Conservation (phyloP, 2,329 filamentous ascomycete genomes). For the Pseudogymnoascus sp. region DNA sequence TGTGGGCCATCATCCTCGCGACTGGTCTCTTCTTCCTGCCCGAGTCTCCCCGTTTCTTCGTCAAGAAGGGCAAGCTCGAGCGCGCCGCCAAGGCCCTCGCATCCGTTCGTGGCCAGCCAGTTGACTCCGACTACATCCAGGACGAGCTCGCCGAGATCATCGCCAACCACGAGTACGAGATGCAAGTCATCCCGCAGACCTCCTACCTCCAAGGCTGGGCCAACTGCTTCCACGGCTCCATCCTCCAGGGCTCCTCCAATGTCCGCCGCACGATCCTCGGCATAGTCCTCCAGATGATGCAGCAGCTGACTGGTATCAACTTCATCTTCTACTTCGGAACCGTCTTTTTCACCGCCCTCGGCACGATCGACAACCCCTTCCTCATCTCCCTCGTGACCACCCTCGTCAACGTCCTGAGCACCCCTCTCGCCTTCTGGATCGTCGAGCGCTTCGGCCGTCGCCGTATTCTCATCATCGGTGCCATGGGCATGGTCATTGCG, state of each 20-base stretch:
- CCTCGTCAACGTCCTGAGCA: slow-evolving; percentile 39
- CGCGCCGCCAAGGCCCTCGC: slow-evolving; percentile 55
- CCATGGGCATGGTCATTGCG: slow-evolving; percentile 70
- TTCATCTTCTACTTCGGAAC: slow-evolving; percentile 87
- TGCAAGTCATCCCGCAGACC: slow-evolving; percentile 53
- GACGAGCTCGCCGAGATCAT: slow-evolving; percentile 75
- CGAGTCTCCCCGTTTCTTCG: slow-evolving; percentile 76
- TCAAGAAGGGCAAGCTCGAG: slow-evolving; percentile 66
- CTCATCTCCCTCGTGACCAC: slow-evolving; percentile 53
- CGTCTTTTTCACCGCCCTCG: slow-evolving; percentile 71
- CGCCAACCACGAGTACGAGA: slow-evolving; percentile 81
- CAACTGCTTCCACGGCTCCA: slow-evolving; percentile 59
- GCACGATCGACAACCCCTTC: slow-evolving; percentile 49
- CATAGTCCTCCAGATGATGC: slow-evolving; percentile 75
- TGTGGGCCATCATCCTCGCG: slow-evolving; percentile 70
- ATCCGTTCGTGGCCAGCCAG: slow-evolving; percentile 65
- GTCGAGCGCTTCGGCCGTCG: slow-evolving; percentile 79
- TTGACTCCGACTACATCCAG: slow-evolving; percentile 66
- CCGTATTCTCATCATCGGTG: slow-evolving; percentile 70
- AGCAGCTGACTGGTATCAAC: slow-evolving; percentile 75
- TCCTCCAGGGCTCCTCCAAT: slow-evolving; percentile 57
- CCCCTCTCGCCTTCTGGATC: slow-evolving; percentile 77
- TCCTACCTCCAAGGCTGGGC: slow-evolving; percentile 63
- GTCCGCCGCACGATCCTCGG: slow-evolving; percentile 64
- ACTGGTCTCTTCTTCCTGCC: slow-evolving; percentile 67